A percentile compares a stretch with the other conserved stretches of the same genome.
These are phyloP conservation scores for Blastobotrys parvus DNA, from an alignment of 805 yeast genomes.

Conservation along the genomic window DNA sequence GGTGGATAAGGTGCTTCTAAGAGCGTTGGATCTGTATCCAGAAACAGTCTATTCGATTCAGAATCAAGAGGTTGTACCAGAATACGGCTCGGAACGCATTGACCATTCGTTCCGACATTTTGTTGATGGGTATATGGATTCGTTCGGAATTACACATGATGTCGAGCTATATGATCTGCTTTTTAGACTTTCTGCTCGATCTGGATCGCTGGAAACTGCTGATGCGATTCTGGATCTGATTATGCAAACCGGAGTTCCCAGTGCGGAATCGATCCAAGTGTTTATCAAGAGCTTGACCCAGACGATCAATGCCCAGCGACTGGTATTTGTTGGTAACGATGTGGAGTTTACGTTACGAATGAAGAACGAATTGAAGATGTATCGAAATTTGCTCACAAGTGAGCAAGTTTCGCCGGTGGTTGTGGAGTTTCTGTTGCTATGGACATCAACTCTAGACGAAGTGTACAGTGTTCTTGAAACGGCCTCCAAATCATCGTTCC, in stretches of 20 bases:
- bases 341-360: constrained; percentile 15
- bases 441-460: constrained; percentile 18
- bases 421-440: constrained; percentile 20
- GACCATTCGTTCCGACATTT: constrained; percentile 18
- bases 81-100: constrained; percentile 20
- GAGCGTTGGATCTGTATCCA: constrained; percentile 20
- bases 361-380: constrained; percentile 10
- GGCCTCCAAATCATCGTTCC: constrained; percentile 13
- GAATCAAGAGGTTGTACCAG: constrained; percentile 15
- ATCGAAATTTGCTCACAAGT: constrained; percentile 13
- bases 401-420: constrained; percentile 17
- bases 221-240: constrained; percentile 12
- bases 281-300: constrained; percentile 17
- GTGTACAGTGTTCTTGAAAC: constrained; percentile 20
- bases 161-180: constrained; percentile 20
- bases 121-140: constrained; percentile 15
- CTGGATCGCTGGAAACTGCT: constrained; percentile 20
- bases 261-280: constrained; percentile 16
- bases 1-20: constrained; percentile 15
- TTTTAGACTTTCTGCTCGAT: constrained; percentile 19
- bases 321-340: constrained; percentile 11
- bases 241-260: constrained; percentile 9
- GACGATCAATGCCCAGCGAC: constrained; percentile 12
- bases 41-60: constrained; percentile 13
- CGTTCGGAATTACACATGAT: constrained; percentile 4